Percentiles rank a stretch among this genome's conserved stretches.
phyloP scores from a whole-genome alignment of 352 stramenopile species.

The Phytophthora macrochlamydospora region DNA sequence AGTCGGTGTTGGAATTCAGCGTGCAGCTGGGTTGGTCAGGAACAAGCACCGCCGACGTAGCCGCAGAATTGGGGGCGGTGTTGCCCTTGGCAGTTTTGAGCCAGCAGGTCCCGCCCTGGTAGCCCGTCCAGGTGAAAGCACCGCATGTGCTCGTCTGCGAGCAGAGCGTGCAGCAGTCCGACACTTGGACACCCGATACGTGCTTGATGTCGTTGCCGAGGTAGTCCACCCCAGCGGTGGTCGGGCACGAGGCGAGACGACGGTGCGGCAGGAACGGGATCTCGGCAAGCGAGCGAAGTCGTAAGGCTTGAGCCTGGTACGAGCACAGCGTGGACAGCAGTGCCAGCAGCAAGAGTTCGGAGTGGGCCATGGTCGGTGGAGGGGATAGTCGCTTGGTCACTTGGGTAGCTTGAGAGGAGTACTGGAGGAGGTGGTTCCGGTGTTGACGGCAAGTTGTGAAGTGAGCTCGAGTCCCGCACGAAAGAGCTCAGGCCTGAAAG shows the following conservation, averaged over 20 bases:
- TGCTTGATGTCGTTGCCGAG: slow-evolving; percentile 48
- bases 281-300: slow-evolving; percentile 20
- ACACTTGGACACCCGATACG: slow-evolving; percentile 11
- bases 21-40: slow-evolving; percentile 10
- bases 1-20: slow-evolving; percentile 30
- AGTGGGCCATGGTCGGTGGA: slow-evolving; percentile 11
- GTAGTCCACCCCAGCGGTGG: slow-evolving; percentile 45
- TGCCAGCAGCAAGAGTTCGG: slow-evolving; percentile 6
- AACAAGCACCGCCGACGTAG: slow-evolving; percentile 23
- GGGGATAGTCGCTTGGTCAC: slow-evolving; percentile 23
- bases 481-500: not conserved
- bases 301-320: slow-evolving; percentile 16
- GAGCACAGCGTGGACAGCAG: slow-evolving; percentile 23
- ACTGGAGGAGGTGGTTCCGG: slow-evolving; percentile 29
- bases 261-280: slow-evolving; percentile 28
- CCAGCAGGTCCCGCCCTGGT: slow-evolving; percentile 31
- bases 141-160: slow-evolving; percentile 16
- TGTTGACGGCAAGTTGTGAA: slow-evolving; percentile 26
- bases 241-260: slow-evolving; percentile 27
- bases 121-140: slow-evolving; percentile 35
- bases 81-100: slow-evolving; percentile 37
- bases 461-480: slow-evolving; percentile 8
- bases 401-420: slow-evolving; percentile 16
- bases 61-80: slow-evolving; percentile 10
- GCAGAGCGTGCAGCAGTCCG: slow-evolving; percentile 37